Conservation (phyloP, 2,329 filamentous ascomycete species). For the Colletotrichum costaricense region DNA sequence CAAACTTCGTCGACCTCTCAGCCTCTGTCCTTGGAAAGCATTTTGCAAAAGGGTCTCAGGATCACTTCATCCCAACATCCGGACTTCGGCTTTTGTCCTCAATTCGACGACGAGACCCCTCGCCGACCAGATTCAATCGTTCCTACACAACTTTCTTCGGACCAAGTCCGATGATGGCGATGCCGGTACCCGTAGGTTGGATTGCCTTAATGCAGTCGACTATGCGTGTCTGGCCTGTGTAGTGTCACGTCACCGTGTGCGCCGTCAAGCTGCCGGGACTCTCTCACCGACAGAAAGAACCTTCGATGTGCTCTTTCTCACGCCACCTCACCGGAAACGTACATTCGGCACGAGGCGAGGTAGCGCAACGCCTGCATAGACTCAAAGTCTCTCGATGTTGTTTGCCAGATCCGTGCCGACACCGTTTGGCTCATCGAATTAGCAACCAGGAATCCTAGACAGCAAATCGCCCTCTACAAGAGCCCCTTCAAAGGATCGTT, state of each 20-base stretch:
- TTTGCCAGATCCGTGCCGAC: neutral
- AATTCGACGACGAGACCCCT: neutral
- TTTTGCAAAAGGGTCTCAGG: neutral
- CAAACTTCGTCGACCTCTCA: neutral
- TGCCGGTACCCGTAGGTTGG: neutral
- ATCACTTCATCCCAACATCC: neutral
- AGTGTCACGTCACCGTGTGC: neutral
- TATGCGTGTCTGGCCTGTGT: neutral
- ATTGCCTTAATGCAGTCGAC: neutral
- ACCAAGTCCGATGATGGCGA: conserved; percentile 2
- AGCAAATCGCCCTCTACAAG: neutral
- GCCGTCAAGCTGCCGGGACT: neutral
- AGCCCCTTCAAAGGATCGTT: neutral
- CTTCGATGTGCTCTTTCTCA: neutral
- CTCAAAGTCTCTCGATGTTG: neutral
- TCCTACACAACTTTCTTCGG: neutral
- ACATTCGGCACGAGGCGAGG: neutral
- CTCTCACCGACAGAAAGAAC: neutral
- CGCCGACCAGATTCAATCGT: neutral
- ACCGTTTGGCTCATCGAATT: neutral
- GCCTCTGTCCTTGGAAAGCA: conserved; percentile 10
- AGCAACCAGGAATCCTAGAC: neutral
- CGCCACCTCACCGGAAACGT: conserved; percentile 2
- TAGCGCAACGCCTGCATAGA: conserved; percentile 1
- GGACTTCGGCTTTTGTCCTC: neutral